Conservation (phyloP, 345 rosid genomes). For the Carallia brachiata region DNA sequence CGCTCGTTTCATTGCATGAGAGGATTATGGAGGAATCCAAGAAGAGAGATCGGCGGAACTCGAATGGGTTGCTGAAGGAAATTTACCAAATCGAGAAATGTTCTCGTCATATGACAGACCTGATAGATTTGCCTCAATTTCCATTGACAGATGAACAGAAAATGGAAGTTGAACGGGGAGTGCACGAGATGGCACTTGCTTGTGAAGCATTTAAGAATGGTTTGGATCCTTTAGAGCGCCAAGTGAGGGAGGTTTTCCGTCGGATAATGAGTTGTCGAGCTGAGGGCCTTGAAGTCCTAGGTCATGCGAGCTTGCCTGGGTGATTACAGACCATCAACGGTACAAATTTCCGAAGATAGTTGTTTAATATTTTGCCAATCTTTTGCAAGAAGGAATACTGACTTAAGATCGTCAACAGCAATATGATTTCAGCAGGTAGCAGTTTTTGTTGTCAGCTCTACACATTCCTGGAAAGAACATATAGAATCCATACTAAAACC, state of each 20-base stretch:
- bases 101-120: conserved; percentile 23
- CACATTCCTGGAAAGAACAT: conserved; percentile 8
- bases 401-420: conserved; percentile 6
- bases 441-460: conserved; percentile 16
- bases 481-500: neutral
- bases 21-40: conserved; percentile 41
- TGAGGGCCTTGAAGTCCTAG: conserved; percentile 33
- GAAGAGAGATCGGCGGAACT: conserved; percentile 26
- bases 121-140: conserved; percentile 33
- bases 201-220: conserved; percentile 29
- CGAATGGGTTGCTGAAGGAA: conserved; percentile 36
- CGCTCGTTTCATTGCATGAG: conserved; percentile 26
- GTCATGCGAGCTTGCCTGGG: no score
- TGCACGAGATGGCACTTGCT: conserved; percentile 29
- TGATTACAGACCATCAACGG: conserved; percentile 21
- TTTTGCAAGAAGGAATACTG: conserved; percentile 4
- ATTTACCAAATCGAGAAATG: conserved; percentile 34
- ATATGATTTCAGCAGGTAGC: conserved; percentile 17
- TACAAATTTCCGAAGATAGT: conserved; percentile 16
- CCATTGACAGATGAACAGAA: conserved; percentile 32
- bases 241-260: conserved; percentile 38
- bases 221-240: conserved; percentile 38
- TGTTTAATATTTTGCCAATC: conserved; percentile 2
- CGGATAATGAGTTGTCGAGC: conserved; percentile 34
- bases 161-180: conserved; percentile 21